Base-by-base conservation (phyloP, 163 green algal genomes). In the Prototheca wickerhamii region DNA sequence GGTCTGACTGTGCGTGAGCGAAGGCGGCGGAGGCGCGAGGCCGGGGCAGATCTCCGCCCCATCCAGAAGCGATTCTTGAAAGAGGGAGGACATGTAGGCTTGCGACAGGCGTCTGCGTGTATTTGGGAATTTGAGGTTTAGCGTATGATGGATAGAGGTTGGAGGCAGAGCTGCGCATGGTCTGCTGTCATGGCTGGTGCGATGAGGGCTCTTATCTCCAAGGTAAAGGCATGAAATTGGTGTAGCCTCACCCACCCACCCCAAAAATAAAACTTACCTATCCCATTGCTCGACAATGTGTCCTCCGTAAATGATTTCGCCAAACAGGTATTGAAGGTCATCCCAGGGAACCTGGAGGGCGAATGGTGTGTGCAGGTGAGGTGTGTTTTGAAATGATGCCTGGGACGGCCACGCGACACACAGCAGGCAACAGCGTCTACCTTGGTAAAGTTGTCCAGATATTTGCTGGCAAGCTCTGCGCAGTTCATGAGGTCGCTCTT, bases 221-320 rank as follows among this genome's bases (percentile, higher is more conserved):
- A 17, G 15, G 49, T 17, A 55, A 29, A 55, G n/a, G 52, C 52
- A 23, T 37, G 18, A 53, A 1, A 25, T 53, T 46, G 10, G 12
- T 12, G 37, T 8, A 8, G 37, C 37, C 12, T 46, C 37, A 46
- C 37, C 10, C 37, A 46, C 21, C 49, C 15, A n/a, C n/a, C n/a
- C n/a, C n/a, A n/a, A n/a, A n/a, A n/a, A n/a, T n/a, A n/a, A n/a
- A n/a, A 21, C 37, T 25, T 25, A 54, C 23, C 90, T 76, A 70
- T 97, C 91, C 84, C 85, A 94, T 68, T 93, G 86, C 69, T 97
- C 91, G 50, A 95, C 87, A 33, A 97, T 89, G 78, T 97, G 90
- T 10, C 90, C 90, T 18, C 90, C 90, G 64, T 97, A 97, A 84
- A 97, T 93, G 70, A 97, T 96, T 76, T 97, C 91, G 28, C 90